phyloP scores from a whole-genome alignment of 2,329 filamentous ascomycete species.

The Cladosporium sp. region DNA sequence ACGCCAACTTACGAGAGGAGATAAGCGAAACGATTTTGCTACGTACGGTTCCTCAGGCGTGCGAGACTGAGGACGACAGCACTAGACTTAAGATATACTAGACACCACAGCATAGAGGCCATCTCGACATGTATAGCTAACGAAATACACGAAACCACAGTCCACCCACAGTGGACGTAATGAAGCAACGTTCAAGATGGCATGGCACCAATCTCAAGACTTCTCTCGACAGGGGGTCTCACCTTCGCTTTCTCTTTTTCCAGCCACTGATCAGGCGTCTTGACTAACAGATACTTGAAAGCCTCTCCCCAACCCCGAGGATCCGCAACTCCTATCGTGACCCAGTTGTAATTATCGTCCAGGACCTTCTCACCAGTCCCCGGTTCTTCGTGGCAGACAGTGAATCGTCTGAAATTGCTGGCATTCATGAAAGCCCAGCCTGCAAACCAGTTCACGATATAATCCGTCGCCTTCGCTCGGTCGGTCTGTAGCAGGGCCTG shows the following conservation, averaged over 20 bases:
- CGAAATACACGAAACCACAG: background rate
- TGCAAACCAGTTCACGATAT: slow-evolving; percentile 37
- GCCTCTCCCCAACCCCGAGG: slow-evolving; percentile 1
- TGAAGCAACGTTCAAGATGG: background rate
- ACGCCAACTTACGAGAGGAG: background rate
- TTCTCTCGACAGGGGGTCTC: background rate
- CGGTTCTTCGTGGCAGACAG: slow-evolving; percentile 27
- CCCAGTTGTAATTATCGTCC: background rate
- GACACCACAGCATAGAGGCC: background rate
- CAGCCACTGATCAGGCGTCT: slow-evolving; percentile 11
- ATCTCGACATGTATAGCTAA: background rate
- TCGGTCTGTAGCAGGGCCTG: slow-evolving; percentile 28
- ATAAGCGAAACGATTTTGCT: background rate
- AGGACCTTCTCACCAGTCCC: background rate
- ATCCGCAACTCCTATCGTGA: background rate
- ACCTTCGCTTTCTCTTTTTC: slow-evolving; percentile 1
- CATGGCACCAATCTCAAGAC: background rate
- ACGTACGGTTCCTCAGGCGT: background rate
- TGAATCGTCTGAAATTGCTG: slow-evolving; percentile 31
- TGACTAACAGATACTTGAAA: slow-evolving; percentile 6
- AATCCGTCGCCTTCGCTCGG: slow-evolving; percentile 29
- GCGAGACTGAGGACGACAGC: background rate
- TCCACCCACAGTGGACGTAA: background rate
- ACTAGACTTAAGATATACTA: background rate
- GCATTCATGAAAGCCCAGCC: slow-evolving; percentile 29